A percentile compares a stretch with the other conserved stretches of the same genome.
These are phyloP conservation scores for Oldenlandia corymbosa DNA, from an alignment of 257 asterid genomes.

Conservation along the genomic window DNA sequence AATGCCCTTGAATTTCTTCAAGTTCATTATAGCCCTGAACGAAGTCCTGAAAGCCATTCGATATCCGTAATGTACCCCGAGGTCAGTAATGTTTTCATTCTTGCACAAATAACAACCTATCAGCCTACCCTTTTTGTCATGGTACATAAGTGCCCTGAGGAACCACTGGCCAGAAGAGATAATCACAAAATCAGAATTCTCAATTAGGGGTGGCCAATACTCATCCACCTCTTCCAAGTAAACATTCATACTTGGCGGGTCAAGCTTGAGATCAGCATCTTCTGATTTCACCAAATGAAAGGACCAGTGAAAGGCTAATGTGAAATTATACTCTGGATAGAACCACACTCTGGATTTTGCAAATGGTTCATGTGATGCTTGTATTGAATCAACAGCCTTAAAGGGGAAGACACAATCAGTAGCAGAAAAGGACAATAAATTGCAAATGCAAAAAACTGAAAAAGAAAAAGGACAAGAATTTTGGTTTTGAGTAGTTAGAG, in stretches of 20 bases:
- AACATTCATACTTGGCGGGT: conserved; percentile 40
- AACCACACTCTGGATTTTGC: conserved; percentile 41
- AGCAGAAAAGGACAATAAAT: background rate
- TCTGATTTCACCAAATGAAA: conserved; percentile 43
- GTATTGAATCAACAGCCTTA: conserved; percentile 55
- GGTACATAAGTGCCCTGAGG: conserved; percentile 20
- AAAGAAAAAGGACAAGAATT: too few species aligned
- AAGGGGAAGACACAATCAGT: background rate
- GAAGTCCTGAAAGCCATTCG: conserved; percentile 28
- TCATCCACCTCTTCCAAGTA: conserved; percentile 56
- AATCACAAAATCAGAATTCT: conserved; percentile 43
- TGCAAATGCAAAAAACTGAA: background rate
- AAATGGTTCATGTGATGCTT: conserved; percentile 36
- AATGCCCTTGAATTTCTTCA: conserved; percentile 15
- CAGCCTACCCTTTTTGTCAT: conserved; percentile 13
- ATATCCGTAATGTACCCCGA: conserved; percentile 22
- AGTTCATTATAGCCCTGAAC: conserved; percentile 19
- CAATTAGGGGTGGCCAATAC: conserved; percentile 46
- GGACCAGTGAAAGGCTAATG: conserved; percentile 49
- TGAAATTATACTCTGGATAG: conserved; percentile 44
- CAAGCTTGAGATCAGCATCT: conserved; percentile 27
- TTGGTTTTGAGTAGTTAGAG: background rate
- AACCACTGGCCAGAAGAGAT: conserved; percentile 73
- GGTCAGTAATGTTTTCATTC: conserved; percentile 15
- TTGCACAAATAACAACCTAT: conserved; percentile 26